These are phyloP conservation scores for Mycosphaerella sp. DNA, from an alignment of 2,329 filamentous ascomycete species.

Conservation along the genomic window DNA sequence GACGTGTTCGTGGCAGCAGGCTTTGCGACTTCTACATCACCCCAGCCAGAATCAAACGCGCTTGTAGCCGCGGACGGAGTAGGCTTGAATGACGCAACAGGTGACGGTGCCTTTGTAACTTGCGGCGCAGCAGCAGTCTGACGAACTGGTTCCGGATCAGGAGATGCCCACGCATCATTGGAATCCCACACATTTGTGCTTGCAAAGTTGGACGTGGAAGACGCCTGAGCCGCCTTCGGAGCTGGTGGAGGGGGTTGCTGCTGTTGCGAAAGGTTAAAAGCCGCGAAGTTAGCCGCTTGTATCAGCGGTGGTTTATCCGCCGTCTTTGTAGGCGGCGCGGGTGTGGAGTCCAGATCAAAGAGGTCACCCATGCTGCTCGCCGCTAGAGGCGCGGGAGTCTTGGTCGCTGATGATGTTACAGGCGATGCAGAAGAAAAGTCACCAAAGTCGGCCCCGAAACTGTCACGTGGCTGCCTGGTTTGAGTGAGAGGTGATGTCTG, in stretches of 20 bases:
- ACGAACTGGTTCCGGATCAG: constrained; percentile 43
- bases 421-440: constrained; percentile 59
- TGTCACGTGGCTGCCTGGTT: constrained; percentile 47
- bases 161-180: constrained; percentile 73
- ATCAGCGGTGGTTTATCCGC: constrained; percentile 33
- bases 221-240: constrained; percentile 31
- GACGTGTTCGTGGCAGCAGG: constrained; percentile 41
- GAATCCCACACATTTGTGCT: constrained; percentile 66
- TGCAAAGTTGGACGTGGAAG: constrained; percentile 7
- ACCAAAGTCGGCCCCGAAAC: constrained; percentile 40
- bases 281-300: constrained; percentile 36
- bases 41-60: constrained; percentile 50
- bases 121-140: constrained; percentile 33
- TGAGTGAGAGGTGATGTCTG: constrained; percentile 27
- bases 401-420: constrained; percentile 35
- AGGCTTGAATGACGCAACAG: constrained; percentile 35
- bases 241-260: constrained; percentile 39
- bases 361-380: constrained; percentile 65
- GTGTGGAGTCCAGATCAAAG: constrained; percentile 59
- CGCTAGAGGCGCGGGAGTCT: constrained; percentile 38
- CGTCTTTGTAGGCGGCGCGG: constrained; percentile 35
- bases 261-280: constrained; percentile 69
- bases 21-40: constrained; percentile 53
- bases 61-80: constrained; percentile 21
- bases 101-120: constrained; percentile 30